These are phyloP conservation scores for Podaxis pistillaris DNA, from an alignment of 768 basidiomycete genomes.

Conservation along the genomic window DNA sequence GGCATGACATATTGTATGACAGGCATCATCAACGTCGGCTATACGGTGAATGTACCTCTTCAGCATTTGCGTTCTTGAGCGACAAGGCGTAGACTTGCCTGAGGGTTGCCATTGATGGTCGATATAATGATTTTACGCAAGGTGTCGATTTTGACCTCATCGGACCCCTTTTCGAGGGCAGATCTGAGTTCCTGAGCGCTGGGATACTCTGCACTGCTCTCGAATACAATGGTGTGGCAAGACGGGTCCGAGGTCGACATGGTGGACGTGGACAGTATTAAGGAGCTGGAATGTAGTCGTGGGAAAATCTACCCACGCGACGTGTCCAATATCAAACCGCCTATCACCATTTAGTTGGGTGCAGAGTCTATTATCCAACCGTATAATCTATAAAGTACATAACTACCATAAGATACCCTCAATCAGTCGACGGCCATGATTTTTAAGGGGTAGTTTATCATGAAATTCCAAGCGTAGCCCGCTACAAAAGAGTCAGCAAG, in stretches of 20 bases:
- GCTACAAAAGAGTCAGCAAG: conserved; percentile 22
- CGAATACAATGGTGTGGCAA: conserved; percentile 79
- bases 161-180: conserved; percentile 89
- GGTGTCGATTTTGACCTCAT: conserved; percentile 96
- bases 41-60: conserved; percentile 6
- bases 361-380: too few relatives aligned
- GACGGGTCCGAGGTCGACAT: conserved; percentile 55
- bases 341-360: too few relatives aligned
- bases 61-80: background rate
- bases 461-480: conserved; percentile 36
- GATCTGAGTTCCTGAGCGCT: conserved; percentile 80
- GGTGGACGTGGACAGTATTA: conserved; percentile 17
- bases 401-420: too few relatives aligned
- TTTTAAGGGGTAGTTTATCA: too few relatives aligned
- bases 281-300: conserved; percentile 11
- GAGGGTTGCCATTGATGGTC: conserved; percentile 92
- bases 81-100: conserved; percentile 49
- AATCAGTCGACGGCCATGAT: too few relatives aligned
- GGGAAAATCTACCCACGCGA: conserved; percentile 18
- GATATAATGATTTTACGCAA: conserved; percentile 91
- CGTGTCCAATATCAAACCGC: conserved; percentile 10
- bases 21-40: conserved; percentile 96
- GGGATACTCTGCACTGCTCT: conserved; percentile 71
- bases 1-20: conserved; percentile 99
- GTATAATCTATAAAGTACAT: too few relatives aligned